Percentiles rank a stretch among this genome's conserved stretches.
Conservation (phyloP, 208 protist genomes). For the Tritrichomonas musculus region DNA sequence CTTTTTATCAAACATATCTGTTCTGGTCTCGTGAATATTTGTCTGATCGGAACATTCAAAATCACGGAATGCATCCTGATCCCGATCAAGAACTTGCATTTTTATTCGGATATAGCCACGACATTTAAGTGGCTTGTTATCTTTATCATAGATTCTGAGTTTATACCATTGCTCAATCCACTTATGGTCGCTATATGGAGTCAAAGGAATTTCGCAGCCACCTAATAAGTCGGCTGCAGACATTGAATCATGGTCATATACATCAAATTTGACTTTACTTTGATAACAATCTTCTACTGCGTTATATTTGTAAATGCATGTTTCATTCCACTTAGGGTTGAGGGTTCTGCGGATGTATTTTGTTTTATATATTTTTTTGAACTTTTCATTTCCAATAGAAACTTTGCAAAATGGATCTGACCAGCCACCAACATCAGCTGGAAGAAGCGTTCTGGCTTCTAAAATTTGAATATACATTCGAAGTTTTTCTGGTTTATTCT, state of each 20-base stretch:
- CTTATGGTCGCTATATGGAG: neutral
- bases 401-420: neutral
- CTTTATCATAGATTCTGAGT: neutral
- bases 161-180: neutral
- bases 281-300: neutral
- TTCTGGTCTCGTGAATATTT: too few species aligned
- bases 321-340: constrained; percentile 38
- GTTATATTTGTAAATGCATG: constrained; percentile 34
- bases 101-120: neutral
- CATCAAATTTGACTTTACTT: neutral
- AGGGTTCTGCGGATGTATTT: constrained; percentile 29
- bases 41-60: neutral
- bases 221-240: neutral
- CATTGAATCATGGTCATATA: neutral
- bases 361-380: constrained; percentile 11
- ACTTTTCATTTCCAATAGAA: neutral
- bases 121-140: neutral
- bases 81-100: neutral
- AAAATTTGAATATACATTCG: neutral
- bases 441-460: neutral
- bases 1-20: too few species aligned
- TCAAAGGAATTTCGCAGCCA: neutral
- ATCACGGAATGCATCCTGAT: neutral
- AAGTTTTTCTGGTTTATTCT: too few species aligned
- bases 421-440: neutral